Evolutionary conservation across 2,329 filamentous ascomycete genomes (phyloP).

Genomic region (Metarhizium brunneum): DNA sequence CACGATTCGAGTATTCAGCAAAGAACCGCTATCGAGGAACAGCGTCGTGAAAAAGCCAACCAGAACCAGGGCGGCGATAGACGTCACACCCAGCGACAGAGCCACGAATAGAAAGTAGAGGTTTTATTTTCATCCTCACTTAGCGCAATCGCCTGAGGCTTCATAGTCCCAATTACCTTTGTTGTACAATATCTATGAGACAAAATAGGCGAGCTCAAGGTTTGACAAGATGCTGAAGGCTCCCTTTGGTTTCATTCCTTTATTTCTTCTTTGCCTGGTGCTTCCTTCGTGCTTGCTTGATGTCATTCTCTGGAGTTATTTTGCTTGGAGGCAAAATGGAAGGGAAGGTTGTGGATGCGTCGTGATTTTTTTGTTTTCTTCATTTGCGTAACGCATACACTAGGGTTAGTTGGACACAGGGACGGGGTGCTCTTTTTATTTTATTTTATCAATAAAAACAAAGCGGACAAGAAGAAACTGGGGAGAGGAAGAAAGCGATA

Average conservation of each 20-base stretch:
- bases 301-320: neutral
- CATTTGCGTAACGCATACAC: neutral
- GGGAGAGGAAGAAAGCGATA: neutral
- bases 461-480: neutral
- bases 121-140: neutral
- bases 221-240: neutral
- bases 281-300: neutral
- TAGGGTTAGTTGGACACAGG: neutral
- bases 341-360: neutral
- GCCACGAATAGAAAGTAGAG: conserved; percentile 16
- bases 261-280: neutral
- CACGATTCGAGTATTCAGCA: conserved; percentile 95
- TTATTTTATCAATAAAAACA: neutral
- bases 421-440: neutral
- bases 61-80: conserved; percentile 35
- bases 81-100: conserved; percentile 26
- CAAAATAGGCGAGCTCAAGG: neutral
- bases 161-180: neutral
- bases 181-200: conserved; percentile 2
- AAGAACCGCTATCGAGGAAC: conserved; percentile 81
- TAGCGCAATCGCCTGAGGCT: neutral
- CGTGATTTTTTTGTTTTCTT: neutral
- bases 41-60: conserved; percentile 71
- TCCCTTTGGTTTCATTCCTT: neutral
- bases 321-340: neutral